These are phyloP conservation scores for Neodidymelliopsis sp. DNA, from an alignment of 2,329 filamentous ascomycete species.

Conservation along the genomic window DNA sequence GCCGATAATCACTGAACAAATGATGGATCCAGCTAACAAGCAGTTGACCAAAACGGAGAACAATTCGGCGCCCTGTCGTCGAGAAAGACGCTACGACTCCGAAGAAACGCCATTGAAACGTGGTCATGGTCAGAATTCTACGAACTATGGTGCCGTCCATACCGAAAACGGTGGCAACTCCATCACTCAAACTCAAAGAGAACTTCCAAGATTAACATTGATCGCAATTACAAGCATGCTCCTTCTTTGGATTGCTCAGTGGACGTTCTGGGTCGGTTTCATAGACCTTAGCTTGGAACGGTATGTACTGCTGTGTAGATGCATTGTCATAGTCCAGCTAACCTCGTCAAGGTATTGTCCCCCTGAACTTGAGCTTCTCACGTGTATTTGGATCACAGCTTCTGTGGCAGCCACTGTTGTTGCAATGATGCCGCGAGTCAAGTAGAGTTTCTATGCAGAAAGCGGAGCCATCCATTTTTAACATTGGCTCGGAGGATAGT, in stretches of 20 bases:
- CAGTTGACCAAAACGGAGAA: conserved; percentile 12
- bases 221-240: conserved; percentile 17
- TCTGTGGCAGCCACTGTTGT: neutral
- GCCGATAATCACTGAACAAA: conserved; percentile 8
- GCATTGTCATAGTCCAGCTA: conserved; percentile 14
- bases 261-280: conserved; percentile 43
- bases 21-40: conserved; percentile 8
- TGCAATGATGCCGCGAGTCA: neutral
- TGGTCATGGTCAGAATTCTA: conserved; percentile 1
- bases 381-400: conserved; percentile 27
- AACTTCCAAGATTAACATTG: neutral
- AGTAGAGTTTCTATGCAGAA: neutral
- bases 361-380: conserved; percentile 34
- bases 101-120: conserved; percentile 18
- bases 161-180: neutral
- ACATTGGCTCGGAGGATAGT: too few species aligned
- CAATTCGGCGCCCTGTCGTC: conserved; percentile 10
- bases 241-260: conserved; percentile 37
- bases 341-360: conserved; percentile 37
- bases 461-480: neutral
- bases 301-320: conserved; percentile 28
- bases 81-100: conserved; percentile 5
- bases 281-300: conserved; percentile 30
- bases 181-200: neutral
- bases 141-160: conserved; percentile 25